A percentile compares a stretch with the other conserved stretches of the same genome.
Conservation (phyloP, 495 filamentous ascomycete species). For the Talaromyces borbonicus region DNA sequence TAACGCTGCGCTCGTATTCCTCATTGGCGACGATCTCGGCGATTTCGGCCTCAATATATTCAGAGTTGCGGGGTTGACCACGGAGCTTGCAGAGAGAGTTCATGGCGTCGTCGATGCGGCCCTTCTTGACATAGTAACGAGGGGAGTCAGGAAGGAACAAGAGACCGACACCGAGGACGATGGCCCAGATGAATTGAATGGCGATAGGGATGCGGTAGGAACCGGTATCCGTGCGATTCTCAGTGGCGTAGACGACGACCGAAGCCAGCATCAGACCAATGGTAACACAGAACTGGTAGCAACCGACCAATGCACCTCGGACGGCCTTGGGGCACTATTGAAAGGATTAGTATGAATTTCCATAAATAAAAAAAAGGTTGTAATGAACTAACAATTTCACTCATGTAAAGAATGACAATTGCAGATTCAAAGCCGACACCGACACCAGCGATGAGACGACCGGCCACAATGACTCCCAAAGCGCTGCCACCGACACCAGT, state of each 20-base stretch:
- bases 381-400: conserved; percentile 42
- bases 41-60: conserved; percentile 56
- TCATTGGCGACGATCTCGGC: conserved; percentile 70
- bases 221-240: conserved; percentile 47
- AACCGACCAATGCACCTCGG: conserved; percentile 58
- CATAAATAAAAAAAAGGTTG: neutral
- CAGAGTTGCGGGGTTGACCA: conserved; percentile 43
- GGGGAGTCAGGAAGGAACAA: conserved; percentile 68
- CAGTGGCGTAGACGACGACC: conserved; percentile 60
- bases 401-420: conserved; percentile 68
- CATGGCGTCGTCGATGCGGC: conserved; percentile 21
- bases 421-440: conserved; percentile 69
- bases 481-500: conserved; percentile 30
- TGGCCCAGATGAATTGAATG: conserved; percentile 57
- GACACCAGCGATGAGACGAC: conserved; percentile 61
- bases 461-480: conserved; percentile 50
- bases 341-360: neutral
- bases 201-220: conserved; percentile 66
- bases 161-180: conserved; percentile 55
- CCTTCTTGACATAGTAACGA: conserved; percentile 49
- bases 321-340: conserved; percentile 47
- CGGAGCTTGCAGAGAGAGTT: conserved; percentile 32
- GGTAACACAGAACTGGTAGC: conserved; percentile 65
- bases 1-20: conserved; percentile 54
- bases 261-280: conserved; percentile 65